Evolutionary conservation across 2,329 filamentous ascomycete genomes (phyloP).

Genomic region (Huntiella savannae): DNA sequence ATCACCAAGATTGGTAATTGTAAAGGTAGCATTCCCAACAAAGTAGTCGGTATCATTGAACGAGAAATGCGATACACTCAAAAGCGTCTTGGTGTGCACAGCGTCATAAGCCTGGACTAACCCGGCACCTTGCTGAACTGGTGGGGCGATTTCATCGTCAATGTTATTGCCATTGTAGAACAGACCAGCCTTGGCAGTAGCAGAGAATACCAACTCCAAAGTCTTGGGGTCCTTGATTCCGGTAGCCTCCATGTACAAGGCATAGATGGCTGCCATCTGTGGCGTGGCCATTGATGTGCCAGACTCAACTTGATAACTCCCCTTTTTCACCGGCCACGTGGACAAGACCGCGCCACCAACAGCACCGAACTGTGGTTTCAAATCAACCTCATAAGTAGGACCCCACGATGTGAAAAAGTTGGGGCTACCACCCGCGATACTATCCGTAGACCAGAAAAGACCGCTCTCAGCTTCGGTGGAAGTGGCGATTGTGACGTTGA

Average conservation of each 20-base stretch:
- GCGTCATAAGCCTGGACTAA: constrained; percentile 25
- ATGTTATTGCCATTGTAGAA: constrained; percentile 18
- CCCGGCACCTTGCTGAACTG: constrained; percentile 29
- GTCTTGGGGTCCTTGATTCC: constrained; percentile 25
- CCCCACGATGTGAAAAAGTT: constrained; percentile 12
- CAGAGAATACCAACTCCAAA: constrained; percentile 24
- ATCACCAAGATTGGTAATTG: constrained; percentile 22
- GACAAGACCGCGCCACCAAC: constrained; percentile 14
- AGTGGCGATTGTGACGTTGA: neutral
- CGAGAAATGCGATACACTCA: constrained; percentile 21
- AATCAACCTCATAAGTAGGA: constrained; percentile 11
- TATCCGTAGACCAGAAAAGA: constrained; percentile 21
- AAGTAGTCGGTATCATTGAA: constrained; percentile 27
- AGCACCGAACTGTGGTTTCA: constrained; percentile 13
- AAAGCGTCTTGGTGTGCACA: constrained; percentile 20
- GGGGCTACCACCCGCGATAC: constrained; percentile 21
- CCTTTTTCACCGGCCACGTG: constrained; percentile 9
- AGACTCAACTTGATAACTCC: constrained; percentile 10
- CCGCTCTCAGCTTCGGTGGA: constrained; percentile 18
- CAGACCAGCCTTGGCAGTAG: constrained; percentile 23
- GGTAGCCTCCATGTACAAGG: constrained; percentile 20
- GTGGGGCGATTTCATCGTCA: constrained; percentile 22
- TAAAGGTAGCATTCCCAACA: constrained; percentile 15
- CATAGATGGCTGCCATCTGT: constrained; percentile 10
- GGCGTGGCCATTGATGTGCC: constrained; percentile 14